A percentile compares a stretch with the other conserved stretches of the same genome.
These are phyloP conservation scores for Arabidopsis suecica DNA, from an alignment of 345 rosid genomes.

Conservation along the genomic window DNA sequence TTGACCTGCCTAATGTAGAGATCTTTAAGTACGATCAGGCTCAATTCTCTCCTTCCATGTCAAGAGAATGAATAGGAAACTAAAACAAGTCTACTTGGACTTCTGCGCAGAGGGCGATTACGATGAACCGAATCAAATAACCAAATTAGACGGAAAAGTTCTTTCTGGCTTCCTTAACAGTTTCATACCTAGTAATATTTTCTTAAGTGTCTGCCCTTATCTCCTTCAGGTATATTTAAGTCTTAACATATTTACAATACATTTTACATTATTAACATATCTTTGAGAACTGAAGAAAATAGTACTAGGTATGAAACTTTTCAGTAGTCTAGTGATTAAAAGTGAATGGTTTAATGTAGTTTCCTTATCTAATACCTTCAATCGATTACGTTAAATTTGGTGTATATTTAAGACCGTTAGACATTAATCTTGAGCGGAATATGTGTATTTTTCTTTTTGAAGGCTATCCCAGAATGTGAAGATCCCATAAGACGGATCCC, in stretches of 20 bases:
- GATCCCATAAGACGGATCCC: neutral
- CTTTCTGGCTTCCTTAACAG: slow-evolving; percentile 4
- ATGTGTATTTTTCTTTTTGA: neutral
- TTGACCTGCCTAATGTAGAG: slow-evolving; percentile 4
- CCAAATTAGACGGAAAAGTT: neutral
- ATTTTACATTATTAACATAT: neutral
- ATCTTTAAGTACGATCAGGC: slow-evolving; percentile 17
- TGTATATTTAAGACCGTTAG: neutral
- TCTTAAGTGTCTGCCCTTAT: slow-evolving; percentile 8
- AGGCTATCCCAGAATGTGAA: slow-evolving; percentile 9
- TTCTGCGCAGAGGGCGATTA: neutral
- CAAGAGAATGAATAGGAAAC: neutral
- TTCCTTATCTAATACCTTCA: neutral
- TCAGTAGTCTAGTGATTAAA: neutral
- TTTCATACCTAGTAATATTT: too few relatives aligned
- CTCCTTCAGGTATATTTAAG: slow-evolving; percentile 21
- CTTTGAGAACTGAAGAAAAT: neutral
- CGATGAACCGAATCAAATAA: neutral
- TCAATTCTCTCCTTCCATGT: neutral
- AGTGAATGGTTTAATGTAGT: neutral
- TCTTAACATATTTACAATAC: neutral
- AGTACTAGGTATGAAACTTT: neutral
- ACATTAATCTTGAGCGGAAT: neutral
- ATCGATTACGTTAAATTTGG: neutral
- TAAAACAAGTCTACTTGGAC: slow-evolving; percentile 16